Percentiles rank a stretch among this genome's conserved stretches.
Conservation (phyloP, 2,329 filamentous ascomycete species). For the Botrytis porri region DNA sequence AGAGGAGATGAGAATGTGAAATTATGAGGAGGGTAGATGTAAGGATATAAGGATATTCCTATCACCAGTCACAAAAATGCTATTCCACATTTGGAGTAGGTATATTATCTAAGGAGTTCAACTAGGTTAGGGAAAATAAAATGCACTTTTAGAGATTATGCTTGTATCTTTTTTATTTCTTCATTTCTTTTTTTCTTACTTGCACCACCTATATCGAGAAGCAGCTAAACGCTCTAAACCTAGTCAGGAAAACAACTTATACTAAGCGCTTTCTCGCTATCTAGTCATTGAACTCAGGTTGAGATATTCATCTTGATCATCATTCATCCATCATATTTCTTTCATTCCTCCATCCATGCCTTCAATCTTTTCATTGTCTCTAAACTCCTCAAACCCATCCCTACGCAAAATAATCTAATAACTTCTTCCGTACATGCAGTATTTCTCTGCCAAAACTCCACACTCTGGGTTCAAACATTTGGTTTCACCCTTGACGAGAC, state of each 20-base stretch:
- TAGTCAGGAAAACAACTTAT: not conserved
- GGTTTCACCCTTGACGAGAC: conserved; percentile 74
- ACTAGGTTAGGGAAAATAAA: not conserved
- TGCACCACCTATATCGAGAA: not conserved
- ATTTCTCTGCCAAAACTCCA: conserved; percentile 70
- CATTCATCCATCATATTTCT: conserved; percentile 15
- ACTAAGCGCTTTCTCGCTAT: not conserved
- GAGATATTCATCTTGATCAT: conserved; percentile 15
- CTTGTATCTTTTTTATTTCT: not conserved
- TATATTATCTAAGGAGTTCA: not conserved
- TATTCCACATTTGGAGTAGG: not conserved
- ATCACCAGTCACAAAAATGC: not conserved
- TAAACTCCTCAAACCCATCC: conserved; percentile 19
- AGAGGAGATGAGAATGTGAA: not conserved
- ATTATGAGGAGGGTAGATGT: not conserved
- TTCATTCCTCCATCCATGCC: not conserved
- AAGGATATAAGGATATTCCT: not conserved
- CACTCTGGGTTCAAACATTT: conserved; percentile 93
- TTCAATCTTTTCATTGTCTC: not conserved
- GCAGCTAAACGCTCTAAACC: not conserved
- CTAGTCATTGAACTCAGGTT: conserved; percentile 1
- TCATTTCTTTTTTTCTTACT: conserved; percentile 1
- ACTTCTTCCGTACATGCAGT: conserved; percentile 86
- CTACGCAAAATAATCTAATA: conserved; percentile 32
- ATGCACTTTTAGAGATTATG: not conserved